Percentiles rank a stretch among this genome's conserved stretches.
phyloP scores from a whole-genome alignment of 1,139 yeast genomes.

The Zygotorulaspora mrakii region DNA sequence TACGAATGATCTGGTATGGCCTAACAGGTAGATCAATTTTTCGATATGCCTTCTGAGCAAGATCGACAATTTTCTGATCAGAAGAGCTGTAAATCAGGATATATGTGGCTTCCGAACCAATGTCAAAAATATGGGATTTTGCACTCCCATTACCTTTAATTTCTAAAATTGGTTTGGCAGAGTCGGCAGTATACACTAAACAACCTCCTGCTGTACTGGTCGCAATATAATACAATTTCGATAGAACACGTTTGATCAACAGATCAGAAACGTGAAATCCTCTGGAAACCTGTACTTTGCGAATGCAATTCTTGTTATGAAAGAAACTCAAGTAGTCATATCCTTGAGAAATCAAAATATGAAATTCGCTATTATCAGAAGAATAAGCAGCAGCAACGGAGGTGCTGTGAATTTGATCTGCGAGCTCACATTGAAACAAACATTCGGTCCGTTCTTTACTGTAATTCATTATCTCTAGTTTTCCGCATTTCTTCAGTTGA shows the following conservation, averaged over 20 bases:
- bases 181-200: conserved; percentile 3
- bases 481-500: conserved; percentile 5
- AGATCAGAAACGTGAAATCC: conserved; percentile 8
- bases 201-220: conserved; percentile 11
- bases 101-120: background rate
- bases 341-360: background rate
- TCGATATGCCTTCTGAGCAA: conserved; percentile 3
- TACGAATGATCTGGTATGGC: conserved; percentile 6
- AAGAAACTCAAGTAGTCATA: conserved; percentile 5
- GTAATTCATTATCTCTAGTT: conserved; percentile 3
- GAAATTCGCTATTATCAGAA: background rate
- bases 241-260: conserved; percentile 1
- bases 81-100: conserved; percentile 10
- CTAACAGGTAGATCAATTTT: conserved; percentile 4
- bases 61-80: conserved; percentile 7
- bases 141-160: conserved; percentile 1
- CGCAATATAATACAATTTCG: conserved; percentile 2
- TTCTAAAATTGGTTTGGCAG: conserved; percentile 6
- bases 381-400: conserved; percentile 2
- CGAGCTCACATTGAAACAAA: background rate
- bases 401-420: background rate
- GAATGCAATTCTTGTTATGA: conserved; percentile 1
- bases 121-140: conserved; percentile 5
- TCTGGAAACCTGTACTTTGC: background rate
- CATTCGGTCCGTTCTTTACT: background rate